These are phyloP conservation scores for Xerocomus amazonicus DNA, from an alignment of 1,284 basidiomycete species.

Conservation along the genomic window DNA sequence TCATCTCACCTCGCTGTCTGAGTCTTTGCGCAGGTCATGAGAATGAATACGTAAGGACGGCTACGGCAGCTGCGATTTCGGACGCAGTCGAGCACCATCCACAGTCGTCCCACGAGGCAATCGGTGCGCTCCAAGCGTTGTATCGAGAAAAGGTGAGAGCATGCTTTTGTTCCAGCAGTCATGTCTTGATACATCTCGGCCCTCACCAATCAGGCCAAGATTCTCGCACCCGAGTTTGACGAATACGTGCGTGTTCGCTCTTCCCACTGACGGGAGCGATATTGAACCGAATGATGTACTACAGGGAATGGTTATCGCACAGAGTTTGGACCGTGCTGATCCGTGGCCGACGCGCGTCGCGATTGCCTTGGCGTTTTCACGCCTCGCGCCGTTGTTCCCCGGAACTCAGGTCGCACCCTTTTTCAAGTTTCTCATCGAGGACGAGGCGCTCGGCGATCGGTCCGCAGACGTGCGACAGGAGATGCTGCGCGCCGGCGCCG, in stretches of 20 bases:
- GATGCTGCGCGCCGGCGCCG: conserved; percentile 84
- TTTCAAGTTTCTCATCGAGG: conserved; percentile 84
- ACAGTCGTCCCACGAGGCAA: conserved; percentile 48
- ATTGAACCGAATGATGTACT: background rate
- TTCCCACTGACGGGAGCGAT: no score
- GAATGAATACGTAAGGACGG: conserved; percentile 77
- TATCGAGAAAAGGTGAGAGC: conserved; percentile 76
- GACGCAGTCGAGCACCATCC: conserved; percentile 79
- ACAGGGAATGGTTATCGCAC: conserved; percentile 91
- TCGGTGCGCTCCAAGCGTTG: conserved; percentile 60
- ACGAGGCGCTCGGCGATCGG: conserved; percentile 87
- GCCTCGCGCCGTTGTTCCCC: conserved; percentile 68
- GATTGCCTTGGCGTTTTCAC: conserved; percentile 67
- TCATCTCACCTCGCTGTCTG: background rate
- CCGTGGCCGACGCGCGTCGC: conserved; percentile 88
- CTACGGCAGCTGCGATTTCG: conserved; percentile 72
- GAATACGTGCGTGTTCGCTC: conserved; percentile 60
- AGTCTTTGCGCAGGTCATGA: conserved; percentile 48
- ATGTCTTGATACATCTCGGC: background rate
- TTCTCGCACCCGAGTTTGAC: conserved; percentile 87
- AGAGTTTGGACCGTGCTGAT: conserved; percentile 87
- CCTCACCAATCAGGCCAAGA: conserved; percentile 56
- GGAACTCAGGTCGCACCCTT: conserved; percentile 70
- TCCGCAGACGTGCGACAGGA: conserved; percentile 77
- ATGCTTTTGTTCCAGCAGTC: background rate